Conservation (phyloP, 2,329 filamentous ascomycete genomes). For the Coniochaeta sp. region DNA sequence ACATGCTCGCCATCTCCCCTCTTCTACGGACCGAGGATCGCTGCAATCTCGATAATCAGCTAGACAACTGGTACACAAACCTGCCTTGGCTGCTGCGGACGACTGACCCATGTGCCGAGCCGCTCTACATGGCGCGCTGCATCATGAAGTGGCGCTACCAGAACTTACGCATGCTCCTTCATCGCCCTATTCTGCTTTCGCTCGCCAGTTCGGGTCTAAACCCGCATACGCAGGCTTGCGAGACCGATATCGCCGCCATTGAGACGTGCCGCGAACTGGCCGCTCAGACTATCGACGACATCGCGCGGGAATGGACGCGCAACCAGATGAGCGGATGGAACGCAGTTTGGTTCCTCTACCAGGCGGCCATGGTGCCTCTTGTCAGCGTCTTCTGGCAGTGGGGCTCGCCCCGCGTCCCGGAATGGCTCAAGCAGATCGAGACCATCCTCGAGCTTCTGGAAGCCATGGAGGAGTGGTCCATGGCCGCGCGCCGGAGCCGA, state of each 20-base stretch:
- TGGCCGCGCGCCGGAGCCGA: conserved; percentile 53
- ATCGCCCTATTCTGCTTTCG: conserved; percentile 64
- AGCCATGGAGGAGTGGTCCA: conserved; percentile 57
- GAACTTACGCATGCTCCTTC: conserved; percentile 68
- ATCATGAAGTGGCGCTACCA: conserved; percentile 81
- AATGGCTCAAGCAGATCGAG: conserved; percentile 52
- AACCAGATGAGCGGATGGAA: conserved; percentile 78
- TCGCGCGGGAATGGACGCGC: conserved; percentile 59
- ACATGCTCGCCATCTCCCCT: conserved; percentile 62
- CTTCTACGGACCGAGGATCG: conserved; percentile 61
- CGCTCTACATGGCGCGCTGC: conserved; percentile 60
- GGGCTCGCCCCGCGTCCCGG: conserved; percentile 36
- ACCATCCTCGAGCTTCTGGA: conserved; percentile 53
- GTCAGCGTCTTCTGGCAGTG: conserved; percentile 66
- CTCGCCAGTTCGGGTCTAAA: conserved; percentile 46
- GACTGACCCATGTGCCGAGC: conserved; percentile 60
- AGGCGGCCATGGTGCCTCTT: conserved; percentile 71
- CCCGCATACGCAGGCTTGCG: conserved; percentile 33
- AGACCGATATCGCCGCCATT: conserved; percentile 61
- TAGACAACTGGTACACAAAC: conserved; percentile 65
- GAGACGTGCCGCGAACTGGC: conserved; percentile 63
- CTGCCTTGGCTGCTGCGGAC: conserved; percentile 59
- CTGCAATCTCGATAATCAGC: conserved; percentile 56
- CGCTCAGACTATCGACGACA: conserved; percentile 63
- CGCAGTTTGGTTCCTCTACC: conserved; percentile 74